Evolutionary conservation across 768 basidiomycete genomes (phyloP), one percentile per base, ranked within the genome.

Genomic region (Phanerochaete sordida): DNA sequence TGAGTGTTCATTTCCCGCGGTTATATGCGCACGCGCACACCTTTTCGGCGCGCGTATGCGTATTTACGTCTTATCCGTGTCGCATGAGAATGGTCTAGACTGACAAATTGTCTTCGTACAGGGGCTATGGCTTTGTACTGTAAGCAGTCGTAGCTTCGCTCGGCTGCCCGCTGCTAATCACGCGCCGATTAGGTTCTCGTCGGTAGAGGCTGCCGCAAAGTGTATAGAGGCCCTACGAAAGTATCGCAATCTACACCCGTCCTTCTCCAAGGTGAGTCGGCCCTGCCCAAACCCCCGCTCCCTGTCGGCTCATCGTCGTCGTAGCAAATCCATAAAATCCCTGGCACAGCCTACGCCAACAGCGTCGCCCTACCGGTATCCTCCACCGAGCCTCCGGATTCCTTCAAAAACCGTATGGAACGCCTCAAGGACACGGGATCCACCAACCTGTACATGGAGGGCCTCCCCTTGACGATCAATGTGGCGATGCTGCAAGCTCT

Each of bases 381-480:
- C 23, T 27, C 15, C 43, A 47, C 33, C 45, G 67, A 64, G 2
- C 72, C 77, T 35, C 70, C 67, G 24, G 73, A 70, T 47, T 77
- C 81, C 2, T 91, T 92, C 81, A 91, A 90, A 72, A 75, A 80
- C n/a, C 82, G 84, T 71, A 92, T 92, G 90, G 90, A 90, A 68
- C 83, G 81, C 59, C 73, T 91, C 55, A 79, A 81, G 60, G 90
- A 92, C 68, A 74, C 74, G 51, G 69, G 68, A 16, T 90, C 88
- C 56, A 91, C 89, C 19, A 91, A 92, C 70, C 71, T 93, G 61
- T 93, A 93, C 72, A 85, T 93, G 70, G 90, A 93, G 72, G 89
- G 90, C 77, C 77, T 91, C 39, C 90, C 90, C 1, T 65, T 91
- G 62, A 85, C 80, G 62, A 85, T 85, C 64, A 86, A 90, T 57